Base-by-base conservation (phyloP, 139 green algal species). In the Axilococcus clingmanii region DNA sequence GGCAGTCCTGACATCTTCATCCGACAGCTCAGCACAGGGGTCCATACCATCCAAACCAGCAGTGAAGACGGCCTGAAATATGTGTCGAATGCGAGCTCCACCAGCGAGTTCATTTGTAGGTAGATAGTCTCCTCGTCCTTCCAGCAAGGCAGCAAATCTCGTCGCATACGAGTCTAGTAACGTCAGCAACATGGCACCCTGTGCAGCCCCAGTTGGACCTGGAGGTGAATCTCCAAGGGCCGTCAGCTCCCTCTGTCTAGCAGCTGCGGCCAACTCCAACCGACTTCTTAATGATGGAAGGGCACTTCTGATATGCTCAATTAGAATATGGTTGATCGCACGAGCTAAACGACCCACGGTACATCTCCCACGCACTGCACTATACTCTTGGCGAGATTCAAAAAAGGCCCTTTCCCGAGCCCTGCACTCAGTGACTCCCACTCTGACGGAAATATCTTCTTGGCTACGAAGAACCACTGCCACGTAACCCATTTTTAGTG, bases 401-500 rank as follows among this genome's bases (percentile, higher is more conserved):
- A 91, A 94, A 68, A 87, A 94, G 2, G 43, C 51, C 64, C 59
- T 63, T 4, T 50, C 38, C 1, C 58, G 53, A 3, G 72, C 72
- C 3, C 71, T 59, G 4, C 25, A 31, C 47, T 76, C 75, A 48
- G 46, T 61, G 29, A 57, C 46, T 4, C 41, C 41, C 28, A 66
- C 65, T 8, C 27, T 28, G 6, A 48, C 20, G 47, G 75, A 71
- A 59, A 94, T 92, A 69, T 94, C 85, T 7, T 79, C 47, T 55
- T 96, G 88, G 56, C 76, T 83, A 35, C 87, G 74, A 46, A 89
- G 86, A n/a, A 95, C 83, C 11, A 89, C 64, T 4, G 70, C 91
- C 14, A 95, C 71, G 59, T 96, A 96, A 20, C 91, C 91, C 43
- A 97, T 69, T 17, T 71, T 52, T 65, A 99, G 71, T 0, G 89